Evolutionary conservation across 1,284 basidiomycete species (phyloP), one percentile per base, ranked within the genome.

Genomic region (Malassezia restricta): DNA sequence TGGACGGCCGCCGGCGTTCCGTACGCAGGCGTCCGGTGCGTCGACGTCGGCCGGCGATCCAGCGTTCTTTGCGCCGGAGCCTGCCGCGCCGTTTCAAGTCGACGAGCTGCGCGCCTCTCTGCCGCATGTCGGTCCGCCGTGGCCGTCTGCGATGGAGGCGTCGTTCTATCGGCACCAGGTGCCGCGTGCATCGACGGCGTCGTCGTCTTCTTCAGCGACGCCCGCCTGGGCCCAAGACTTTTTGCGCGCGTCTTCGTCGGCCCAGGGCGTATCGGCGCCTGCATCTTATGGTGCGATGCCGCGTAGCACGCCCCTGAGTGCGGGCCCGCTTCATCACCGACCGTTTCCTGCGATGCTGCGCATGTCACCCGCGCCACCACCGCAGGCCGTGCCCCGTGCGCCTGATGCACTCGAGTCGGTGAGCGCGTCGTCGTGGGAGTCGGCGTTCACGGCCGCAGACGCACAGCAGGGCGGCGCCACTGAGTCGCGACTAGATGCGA

Each of bases 361-460:
- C n/a, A 17, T 24, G 39, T 15, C 14, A 3, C 3, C 39, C 3
- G 20, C 39, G 39, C 39, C 11, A 3, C 14, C 39, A n/a, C 9
- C 20, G 33, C 33, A 15, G 9, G 11, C 33, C n/a, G 33, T 15
- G 33, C 33, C 9, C 33, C 9, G 11, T 11, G 33, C 9, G n/a
- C 33, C 33, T 11, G 39, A 40, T 6, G 39, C 14, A 2, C 12
- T 40, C 39, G 39, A 9, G 6, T 40, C 14, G 8, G 39, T 40
- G 20, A 40, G 39, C 20, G 59, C 58, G 20, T 56, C 62, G 30
- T 54, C 53, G 31, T 71, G 68, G 68, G 64, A 63, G 32, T 58
- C 65, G 41, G 68, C 66, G 15, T 71, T 68, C 49, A 67, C 66
- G 9, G 62, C 63, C 3, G 65, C 43, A n/a, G 62, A 64, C 29